Conservation (phyloP, 2,329 filamentous ascomycete species). For the Fusarium bulbicola region DNA sequence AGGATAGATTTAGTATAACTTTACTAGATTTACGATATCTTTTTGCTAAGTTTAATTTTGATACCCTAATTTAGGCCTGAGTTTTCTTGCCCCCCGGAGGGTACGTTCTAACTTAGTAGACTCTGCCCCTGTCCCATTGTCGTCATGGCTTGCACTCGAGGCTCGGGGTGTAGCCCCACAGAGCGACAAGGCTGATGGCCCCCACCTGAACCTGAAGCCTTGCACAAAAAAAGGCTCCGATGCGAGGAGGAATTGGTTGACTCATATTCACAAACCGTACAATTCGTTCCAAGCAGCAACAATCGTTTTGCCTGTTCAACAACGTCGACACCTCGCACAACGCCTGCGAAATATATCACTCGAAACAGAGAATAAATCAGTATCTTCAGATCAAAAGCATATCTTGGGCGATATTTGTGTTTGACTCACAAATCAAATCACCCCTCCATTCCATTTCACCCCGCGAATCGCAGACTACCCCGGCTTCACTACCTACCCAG, state of each 20-base stretch:
- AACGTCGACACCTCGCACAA: constrained; percentile 3
- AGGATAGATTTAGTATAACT: no score
- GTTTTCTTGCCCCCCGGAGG: no score
- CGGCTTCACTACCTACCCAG: constrained; percentile 25
- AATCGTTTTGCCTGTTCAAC: constrained; percentile 15
- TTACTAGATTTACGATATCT: no score
- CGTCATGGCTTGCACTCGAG: constrained; percentile 25
- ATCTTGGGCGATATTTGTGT: not conserved
- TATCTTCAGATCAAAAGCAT: not conserved
- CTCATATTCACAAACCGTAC: constrained; percentile 33
- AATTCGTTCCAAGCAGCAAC: constrained; percentile 18
- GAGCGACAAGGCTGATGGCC: constrained; percentile 33
- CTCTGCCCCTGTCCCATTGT: constrained; percentile 15
- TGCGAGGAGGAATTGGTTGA: constrained; percentile 36
- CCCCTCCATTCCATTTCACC: constrained; percentile 36
- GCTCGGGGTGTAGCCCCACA: constrained; percentile 11
- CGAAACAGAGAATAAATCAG: not conserved
- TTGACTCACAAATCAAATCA: constrained; percentile 12
- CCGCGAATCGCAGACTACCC: constrained; percentile 33
- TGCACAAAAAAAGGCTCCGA: constrained; percentile 42
- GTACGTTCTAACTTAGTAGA: not conserved
- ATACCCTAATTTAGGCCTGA: no score
- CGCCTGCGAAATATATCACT: not conserved
- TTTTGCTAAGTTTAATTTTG: no score
- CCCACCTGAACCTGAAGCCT: constrained; percentile 39